A percentile compares a stretch with the other conserved stretches of the same genome.
These are phyloP conservation scores for Rubia yunnanensis DNA, from an alignment of 257 asterid species.

Conservation along the genomic window DNA sequence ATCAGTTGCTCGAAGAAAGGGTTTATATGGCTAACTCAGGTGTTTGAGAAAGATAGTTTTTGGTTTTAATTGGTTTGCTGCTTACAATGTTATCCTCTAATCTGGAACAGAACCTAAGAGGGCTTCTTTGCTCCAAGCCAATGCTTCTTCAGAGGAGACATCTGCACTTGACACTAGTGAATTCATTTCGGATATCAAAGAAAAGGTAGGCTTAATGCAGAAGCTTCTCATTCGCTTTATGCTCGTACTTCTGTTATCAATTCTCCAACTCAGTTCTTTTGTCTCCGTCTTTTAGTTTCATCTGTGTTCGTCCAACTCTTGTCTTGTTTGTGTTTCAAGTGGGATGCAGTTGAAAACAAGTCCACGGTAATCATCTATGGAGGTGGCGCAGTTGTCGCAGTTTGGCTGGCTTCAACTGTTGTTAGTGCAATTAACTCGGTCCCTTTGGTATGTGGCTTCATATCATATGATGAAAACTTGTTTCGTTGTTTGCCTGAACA, in stretches of 20 bases:
- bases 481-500: no score
- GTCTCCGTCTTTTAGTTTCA: neutral
- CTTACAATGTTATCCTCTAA: slow-evolving; percentile 10
- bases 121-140: slow-evolving; percentile 41
- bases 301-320: neutral
- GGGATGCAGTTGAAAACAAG: slow-evolving; percentile 97
- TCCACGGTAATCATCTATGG: slow-evolving; percentile 68
- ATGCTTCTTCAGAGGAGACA: slow-evolving; percentile 76
- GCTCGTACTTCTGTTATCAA: neutral
- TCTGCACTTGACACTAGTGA: slow-evolving; percentile 49
- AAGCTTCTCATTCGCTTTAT: neutral
- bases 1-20: neutral
- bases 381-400: slow-evolving; percentile 73
- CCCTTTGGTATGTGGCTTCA: slow-evolving; percentile 63
- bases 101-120: slow-evolving; percentile 46
- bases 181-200: slow-evolving; percentile 64
- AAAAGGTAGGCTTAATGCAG: slow-evolving; percentile 42
- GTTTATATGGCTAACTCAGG: neutral
- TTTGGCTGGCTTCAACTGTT: slow-evolving; percentile 73
- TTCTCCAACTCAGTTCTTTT: neutral
- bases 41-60: neutral
- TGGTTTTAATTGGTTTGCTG: neutral
- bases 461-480: neutral
- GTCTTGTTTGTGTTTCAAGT: slow-evolving; percentile 28
- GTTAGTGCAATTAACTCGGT: slow-evolving; percentile 83